A percentile compares a stretch with the other conserved stretches of the same genome.
Conservation (phyloP, 2,329 filamentous ascomycete species). For the Cytospora piceicola region DNA sequence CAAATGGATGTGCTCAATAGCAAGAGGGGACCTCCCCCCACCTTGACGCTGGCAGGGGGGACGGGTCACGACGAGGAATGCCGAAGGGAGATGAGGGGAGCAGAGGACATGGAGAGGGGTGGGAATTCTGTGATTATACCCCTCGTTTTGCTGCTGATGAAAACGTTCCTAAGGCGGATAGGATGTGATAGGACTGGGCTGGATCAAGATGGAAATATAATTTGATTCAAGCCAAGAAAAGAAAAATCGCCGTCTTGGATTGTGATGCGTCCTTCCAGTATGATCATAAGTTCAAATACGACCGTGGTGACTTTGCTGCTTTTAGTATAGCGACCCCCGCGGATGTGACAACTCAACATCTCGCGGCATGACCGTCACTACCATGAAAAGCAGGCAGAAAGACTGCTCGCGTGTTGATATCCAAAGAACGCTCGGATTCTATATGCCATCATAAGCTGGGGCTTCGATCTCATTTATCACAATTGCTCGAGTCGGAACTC, state of each 20-base stretch:
- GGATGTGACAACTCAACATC: too few species aligned
- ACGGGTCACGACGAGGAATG: neutral
- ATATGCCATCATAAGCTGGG: too few species aligned
- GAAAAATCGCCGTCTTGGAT: neutral
- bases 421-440: too few species aligned
- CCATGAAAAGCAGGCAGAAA: too few species aligned
- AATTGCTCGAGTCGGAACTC: too few species aligned
- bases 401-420: too few species aligned
- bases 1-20: neutral
- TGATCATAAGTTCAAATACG: neutral
- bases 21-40: neutral
- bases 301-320: neutral
- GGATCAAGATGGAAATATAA: constrained; percentile 12
- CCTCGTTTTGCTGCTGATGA: neutral
- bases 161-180: neutral
- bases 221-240: constrained; percentile 8
- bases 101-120: neutral
- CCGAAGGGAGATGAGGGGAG: neutral
- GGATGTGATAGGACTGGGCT: constrained; percentile 10
- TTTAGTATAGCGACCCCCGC: neutral
- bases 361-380: too few species aligned
- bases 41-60: neutral
- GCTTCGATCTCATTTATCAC: too few species aligned
- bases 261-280: neutral
- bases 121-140: neutral